Conservation (phyloP, 805 yeast species). For the Ascoidea rubescens region DNA sequence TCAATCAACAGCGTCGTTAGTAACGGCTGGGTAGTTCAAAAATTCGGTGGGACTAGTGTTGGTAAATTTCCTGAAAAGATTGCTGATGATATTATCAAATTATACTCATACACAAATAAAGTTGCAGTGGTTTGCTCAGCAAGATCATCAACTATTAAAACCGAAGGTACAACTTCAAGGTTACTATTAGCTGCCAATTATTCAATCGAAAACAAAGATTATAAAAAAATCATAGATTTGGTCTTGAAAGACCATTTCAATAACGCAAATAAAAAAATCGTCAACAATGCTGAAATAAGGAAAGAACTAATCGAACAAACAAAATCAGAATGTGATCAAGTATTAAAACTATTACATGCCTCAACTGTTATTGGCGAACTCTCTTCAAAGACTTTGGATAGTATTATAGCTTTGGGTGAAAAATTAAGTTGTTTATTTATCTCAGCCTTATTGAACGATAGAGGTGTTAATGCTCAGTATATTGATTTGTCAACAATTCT, state of each 20-base stretch:
- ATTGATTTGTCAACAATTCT: conserved; percentile 68
- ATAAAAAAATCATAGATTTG: conserved; percentile 40
- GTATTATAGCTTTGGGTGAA: conserved; percentile 89
- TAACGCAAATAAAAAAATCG: conserved; percentile 50
- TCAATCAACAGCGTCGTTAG: background rate
- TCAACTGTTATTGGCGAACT: conserved; percentile 88
- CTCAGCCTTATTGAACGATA: conserved; percentile 73
- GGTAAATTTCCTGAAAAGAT: conserved; percentile 87
- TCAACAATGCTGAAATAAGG: conserved; percentile 28
- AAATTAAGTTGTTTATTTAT: conserved; percentile 82
- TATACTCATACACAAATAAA: conserved; percentile 36
- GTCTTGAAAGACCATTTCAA: conserved; percentile 67
- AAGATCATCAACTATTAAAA: conserved; percentile 77
- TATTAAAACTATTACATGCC: conserved; percentile 64
- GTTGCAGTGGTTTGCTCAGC: conserved; percentile 97
- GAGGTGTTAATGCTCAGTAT: conserved; percentile 64
- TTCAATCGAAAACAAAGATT: conserved; percentile 50
- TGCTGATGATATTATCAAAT: conserved; percentile 70
- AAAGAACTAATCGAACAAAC: conserved; percentile 45
- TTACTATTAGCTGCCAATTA: conserved; percentile 73
- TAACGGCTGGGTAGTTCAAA: conserved; percentile 66
- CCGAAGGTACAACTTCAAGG: conserved; percentile 92
- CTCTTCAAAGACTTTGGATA: conserved; percentile 74
- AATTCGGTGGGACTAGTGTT: conserved; percentile 94
- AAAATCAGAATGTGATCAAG: conserved; percentile 48